Conservation (phyloP, 345 rosid species). For the Lumnitzera racemosa region DNA sequence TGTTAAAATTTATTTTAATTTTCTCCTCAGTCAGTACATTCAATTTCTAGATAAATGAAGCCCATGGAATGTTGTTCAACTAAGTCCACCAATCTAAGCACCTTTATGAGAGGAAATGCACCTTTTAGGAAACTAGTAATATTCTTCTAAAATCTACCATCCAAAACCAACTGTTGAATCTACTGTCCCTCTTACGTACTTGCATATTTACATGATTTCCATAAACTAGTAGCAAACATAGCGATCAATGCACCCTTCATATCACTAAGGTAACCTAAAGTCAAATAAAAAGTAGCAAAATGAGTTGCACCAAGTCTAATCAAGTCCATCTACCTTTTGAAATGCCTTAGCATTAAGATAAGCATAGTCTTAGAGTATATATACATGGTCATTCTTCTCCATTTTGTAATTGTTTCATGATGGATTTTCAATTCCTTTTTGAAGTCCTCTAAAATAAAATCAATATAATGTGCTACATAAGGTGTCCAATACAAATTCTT, state of each 20-base stretch:
- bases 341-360: not conserved
- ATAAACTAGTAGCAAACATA: not conserved
- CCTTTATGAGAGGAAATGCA: no score
- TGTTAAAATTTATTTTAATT: no score
- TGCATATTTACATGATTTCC: not conserved
- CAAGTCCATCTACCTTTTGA: not conserved
- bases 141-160: no score
- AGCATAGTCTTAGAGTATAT: not conserved
- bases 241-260: not conserved
- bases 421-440: not conserved
- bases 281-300: not conserved
- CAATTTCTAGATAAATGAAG: no score
- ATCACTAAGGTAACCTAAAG: not conserved
- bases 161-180: no score
- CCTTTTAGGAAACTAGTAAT: no score
- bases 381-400: not conserved
- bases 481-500: conserved; percentile 14
- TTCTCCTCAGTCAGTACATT: no score
- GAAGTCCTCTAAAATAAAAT: conserved; percentile 8
- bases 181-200: not conserved
- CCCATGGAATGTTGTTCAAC: no score
- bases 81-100: no score
- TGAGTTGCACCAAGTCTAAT: not conserved
- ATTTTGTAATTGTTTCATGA: not conserved
- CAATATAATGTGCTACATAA: conserved; percentile 17